These are phyloP conservation scores for Emergomyces pasteurianus DNA, from an alignment of 2,329 filamentous ascomycete species.

Conservation along the genomic window DNA sequence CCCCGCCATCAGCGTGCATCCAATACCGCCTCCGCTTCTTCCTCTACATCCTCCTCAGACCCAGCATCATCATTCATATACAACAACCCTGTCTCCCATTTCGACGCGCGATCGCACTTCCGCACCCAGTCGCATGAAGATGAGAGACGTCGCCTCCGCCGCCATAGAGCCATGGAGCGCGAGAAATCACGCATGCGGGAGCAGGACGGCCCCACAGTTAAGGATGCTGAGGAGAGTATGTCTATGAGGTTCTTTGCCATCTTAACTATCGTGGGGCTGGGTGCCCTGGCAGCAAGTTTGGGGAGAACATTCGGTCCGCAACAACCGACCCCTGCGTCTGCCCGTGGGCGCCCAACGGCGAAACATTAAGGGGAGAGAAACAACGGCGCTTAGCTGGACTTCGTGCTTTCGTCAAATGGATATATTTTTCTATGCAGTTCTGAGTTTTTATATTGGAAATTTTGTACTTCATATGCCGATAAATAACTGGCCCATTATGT, in stretches of 20 bases:
- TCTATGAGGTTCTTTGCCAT: conserved; percentile 27
- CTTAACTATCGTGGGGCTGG: conserved; percentile 25
- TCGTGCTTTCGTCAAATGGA: neutral
- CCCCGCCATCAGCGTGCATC: conserved; percentile 1
- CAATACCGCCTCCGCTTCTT: conserved; percentile 7
- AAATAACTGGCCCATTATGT: neutral
- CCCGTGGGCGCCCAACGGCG: neutral
- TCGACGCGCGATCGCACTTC: conserved; percentile 61
- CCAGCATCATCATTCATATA: conserved; percentile 25
- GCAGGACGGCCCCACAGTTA: conserved; percentile 34
- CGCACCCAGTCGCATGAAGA: conserved; percentile 59
- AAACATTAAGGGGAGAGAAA: neutral
- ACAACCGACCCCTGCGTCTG: neutral
- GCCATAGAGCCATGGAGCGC: conserved; percentile 23
- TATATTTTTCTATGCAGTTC: neutral
- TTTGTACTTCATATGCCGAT: neutral
- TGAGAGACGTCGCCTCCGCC: conserved; percentile 36
- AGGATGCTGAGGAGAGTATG: conserved; percentile 27
- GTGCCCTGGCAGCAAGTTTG: conserved; percentile 19
- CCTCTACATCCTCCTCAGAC: conserved; percentile 12
- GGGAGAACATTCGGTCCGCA: conserved; percentile 6
- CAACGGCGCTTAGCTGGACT: neutral
- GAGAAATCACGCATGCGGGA: conserved; percentile 19
- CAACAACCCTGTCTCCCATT: conserved; percentile 56
- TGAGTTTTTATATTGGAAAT: neutral